Evolutionary conservation across 176 grass and related monocot species (phyloP).

Genomic region (Tuctoria greenei): DNA sequence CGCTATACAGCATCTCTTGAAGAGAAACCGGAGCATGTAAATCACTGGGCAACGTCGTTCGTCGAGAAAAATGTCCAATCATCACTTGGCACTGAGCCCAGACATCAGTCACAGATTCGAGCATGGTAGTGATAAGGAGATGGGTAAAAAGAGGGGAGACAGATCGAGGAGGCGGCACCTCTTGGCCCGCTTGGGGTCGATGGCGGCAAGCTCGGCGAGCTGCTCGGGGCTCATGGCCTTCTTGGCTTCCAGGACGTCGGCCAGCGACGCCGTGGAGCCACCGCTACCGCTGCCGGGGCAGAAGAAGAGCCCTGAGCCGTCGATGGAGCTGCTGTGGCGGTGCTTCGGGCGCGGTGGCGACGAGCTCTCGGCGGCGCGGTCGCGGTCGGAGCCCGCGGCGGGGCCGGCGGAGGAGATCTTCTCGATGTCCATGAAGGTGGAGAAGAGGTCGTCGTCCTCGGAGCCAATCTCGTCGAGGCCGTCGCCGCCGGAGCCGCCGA

Average conservation of each 20-base stretch:
- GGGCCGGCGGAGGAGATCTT: conserved; percentile 69
- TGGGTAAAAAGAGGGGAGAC: not conserved
- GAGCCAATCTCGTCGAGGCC: conserved; percentile 84
- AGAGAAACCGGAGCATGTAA: not conserved
- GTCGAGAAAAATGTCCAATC: not conserved
- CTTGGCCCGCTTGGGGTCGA: conserved; percentile 95
- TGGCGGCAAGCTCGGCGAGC: conserved; percentile 77
- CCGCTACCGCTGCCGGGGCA: conserved; percentile 29
- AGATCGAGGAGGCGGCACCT: conserved; percentile 45
- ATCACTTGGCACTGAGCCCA: not conserved
- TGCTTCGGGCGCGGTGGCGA: conserved; percentile 65
- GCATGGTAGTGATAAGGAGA: not conserved
- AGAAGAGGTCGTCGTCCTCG: conserved; percentile 98
- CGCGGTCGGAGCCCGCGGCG: conserved; percentile 44
- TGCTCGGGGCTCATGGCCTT: conserved; percentile 91
- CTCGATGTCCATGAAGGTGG: conserved; percentile 98
- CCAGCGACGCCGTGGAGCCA: conserved; percentile 45
- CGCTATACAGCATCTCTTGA: not conserved
- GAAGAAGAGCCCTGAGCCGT: conserved; percentile 72
- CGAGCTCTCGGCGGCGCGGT: conserved; percentile 65
- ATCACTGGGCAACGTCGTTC: not conserved
- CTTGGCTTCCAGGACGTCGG: conserved; percentile 87
- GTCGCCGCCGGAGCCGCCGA: conserved; percentile 16
- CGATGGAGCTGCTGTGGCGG: conserved; percentile 88
- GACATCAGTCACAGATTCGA: not conserved